Conservation (phyloP, 1,139 yeast genomes). For the Tardiomyces depauwii region DNA sequence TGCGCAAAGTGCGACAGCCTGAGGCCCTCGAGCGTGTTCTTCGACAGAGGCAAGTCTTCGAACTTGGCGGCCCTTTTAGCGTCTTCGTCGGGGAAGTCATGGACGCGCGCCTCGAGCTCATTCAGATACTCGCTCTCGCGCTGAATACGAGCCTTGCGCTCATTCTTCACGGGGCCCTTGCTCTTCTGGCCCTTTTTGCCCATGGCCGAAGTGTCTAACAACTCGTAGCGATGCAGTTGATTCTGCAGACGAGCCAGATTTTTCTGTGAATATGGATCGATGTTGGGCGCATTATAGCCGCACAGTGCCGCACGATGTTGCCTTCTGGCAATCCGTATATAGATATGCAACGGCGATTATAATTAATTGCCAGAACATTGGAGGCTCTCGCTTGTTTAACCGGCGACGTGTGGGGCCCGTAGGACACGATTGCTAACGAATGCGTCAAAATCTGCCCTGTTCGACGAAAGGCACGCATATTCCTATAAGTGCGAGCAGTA, state of each 20-base stretch:
- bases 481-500: too few relatives aligned
- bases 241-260: neutral
- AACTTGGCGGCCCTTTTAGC: constrained; percentile 19
- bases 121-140: constrained; percentile 20
- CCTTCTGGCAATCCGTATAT: too few relatives aligned
- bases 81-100: constrained; percentile 9
- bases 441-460: too few relatives aligned
- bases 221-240: neutral
- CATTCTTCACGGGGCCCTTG: constrained; percentile 4
- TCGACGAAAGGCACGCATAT: too few relatives aligned
- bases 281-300: too few relatives aligned
- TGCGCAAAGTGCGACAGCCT: constrained; percentile 54
- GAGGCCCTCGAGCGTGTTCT: constrained; percentile 57
- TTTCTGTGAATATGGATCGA: too few relatives aligned
- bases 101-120: constrained; percentile 6
- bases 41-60: constrained; percentile 63
- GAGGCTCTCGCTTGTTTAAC: too few relatives aligned
- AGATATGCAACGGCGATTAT: too few relatives aligned
- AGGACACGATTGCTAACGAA: too few relatives aligned
- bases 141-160: constrained; percentile 6
- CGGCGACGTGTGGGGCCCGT: too few relatives aligned
- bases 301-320: too few relatives aligned
- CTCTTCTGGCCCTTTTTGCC: constrained; percentile 6
- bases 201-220: constrained; percentile 2
- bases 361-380: too few relatives aligned